A percentile compares a stretch with the other conserved stretches of the same genome.
These are phyloP conservation scores for Tolypocladium ophioglossoides DNA, from an alignment of 2,329 filamentous ascomycete genomes.

Conservation along the genomic window DNA sequence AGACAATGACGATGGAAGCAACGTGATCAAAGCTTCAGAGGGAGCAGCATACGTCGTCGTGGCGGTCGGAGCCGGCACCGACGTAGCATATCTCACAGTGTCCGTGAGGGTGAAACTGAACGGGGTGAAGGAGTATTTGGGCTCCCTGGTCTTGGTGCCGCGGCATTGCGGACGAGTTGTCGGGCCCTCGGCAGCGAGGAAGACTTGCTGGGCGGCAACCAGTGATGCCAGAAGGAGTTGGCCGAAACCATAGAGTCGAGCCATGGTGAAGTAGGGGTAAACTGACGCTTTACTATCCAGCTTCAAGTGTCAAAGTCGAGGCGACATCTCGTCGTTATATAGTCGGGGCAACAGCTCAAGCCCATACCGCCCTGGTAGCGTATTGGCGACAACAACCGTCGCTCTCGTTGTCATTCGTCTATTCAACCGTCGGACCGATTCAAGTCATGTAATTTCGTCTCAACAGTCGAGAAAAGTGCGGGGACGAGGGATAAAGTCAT, in stretches of 20 bases:
- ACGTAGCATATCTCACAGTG: conserved; percentile 20
- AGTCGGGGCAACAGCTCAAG: too few species aligned
- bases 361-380: too few species aligned
- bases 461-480: too few species aligned
- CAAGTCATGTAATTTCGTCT: too few species aligned
- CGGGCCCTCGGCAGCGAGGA: conserved; percentile 13
- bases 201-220: conserved; percentile 16
- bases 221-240: not conserved
- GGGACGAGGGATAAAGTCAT: too few species aligned
- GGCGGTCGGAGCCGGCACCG: conserved; percentile 17
- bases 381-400: too few species aligned
- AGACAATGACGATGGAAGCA: conserved; percentile 14
- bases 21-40: conserved; percentile 12
- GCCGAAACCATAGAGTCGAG: not conserved
- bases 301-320: too few species aligned
- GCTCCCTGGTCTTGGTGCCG: conserved; percentile 8
- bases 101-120: conserved; percentile 21
- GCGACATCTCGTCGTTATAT: too few species aligned
- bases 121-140: conserved; percentile 15
- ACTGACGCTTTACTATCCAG: too few species aligned
- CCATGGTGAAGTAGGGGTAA: not conserved
- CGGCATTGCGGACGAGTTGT: conserved; percentile 17
- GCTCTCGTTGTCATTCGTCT: too few species aligned
- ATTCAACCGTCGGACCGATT: too few species aligned
- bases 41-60: conserved; percentile 19